These are phyloP conservation scores for Suillus discolor DNA, from an alignment of 768 basidiomycete species.

Conservation along the genomic window DNA sequence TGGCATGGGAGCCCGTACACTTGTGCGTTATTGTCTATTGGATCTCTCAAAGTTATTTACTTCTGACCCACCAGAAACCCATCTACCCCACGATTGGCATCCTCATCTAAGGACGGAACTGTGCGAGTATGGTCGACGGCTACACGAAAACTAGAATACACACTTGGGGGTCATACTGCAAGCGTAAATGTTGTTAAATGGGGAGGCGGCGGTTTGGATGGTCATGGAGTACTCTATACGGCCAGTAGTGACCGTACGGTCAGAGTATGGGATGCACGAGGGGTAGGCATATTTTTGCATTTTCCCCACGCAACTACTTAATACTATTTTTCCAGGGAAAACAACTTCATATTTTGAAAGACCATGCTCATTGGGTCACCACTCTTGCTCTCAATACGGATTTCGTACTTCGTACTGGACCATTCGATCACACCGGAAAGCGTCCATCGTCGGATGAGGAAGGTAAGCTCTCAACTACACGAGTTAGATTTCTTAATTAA, in stretches of 20 bases:
- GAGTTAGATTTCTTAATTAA: background rate
- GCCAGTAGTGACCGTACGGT: constrained; percentile 95
- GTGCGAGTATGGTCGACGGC: constrained; percentile 91
- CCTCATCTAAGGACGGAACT: constrained; percentile 94
- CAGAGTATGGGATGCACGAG: constrained; percentile 89
- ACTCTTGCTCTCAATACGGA: constrained; percentile 95
- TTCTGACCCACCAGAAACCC: constrained; percentile 57
- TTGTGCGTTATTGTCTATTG: constrained; percentile 51
- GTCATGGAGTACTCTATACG: constrained; percentile 83
- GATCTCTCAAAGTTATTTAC: constrained; percentile 11
- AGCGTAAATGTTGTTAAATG: constrained; percentile 95
- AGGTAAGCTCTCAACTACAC: constrained; percentile 48
- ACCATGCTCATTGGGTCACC: constrained; percentile 99
- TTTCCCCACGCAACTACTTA: background rate
- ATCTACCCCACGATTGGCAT: constrained; percentile 80
- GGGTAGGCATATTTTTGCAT: constrained; percentile 44
- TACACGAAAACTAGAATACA: constrained; percentile 73
- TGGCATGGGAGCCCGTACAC: constrained; percentile 97
- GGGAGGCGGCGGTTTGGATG: constrained; percentile 80
- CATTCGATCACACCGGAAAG: constrained; percentile 88
- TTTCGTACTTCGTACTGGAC: constrained; percentile 91
- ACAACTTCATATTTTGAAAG: constrained; percentile 81
- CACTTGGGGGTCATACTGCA: constrained; percentile 91
- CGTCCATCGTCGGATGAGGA: constrained; percentile 79
- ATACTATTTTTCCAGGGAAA: constrained; percentile 58